Evolutionary conservation across 1,284 basidiomycete genomes (phyloP), one percentile per base, ranked within the genome.

Genomic region (Malassezia japonica): DNA sequence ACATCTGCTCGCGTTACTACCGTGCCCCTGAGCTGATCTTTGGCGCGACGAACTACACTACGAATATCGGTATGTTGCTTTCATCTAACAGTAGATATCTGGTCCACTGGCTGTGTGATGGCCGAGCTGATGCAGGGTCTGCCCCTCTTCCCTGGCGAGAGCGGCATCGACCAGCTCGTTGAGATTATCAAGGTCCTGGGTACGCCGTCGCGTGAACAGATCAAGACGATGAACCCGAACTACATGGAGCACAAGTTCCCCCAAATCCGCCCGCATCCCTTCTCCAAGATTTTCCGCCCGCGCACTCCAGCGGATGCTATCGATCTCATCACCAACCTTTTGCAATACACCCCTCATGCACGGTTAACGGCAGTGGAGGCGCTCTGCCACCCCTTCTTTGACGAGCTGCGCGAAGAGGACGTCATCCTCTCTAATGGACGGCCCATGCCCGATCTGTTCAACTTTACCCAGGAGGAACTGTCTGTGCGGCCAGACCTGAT

Each of bases 171-270:
- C 77, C 92, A 99, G 78, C 76, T 99, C 65, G 92, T 99, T 43
- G 92, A 99, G 78, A 99, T 99, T 71, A 99, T 99, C 84, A 99
- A 99, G 77, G 90, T 99, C 36, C 82, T 99, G 56, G 92, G 92
- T 18, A 99, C 94, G 20, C 92, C 92, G 0, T 92, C 92, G 52
- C 80, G 92, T 64, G 94, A 98, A 74, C 94, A 99, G 77, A 99
- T 99, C 82, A 96, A 96, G 84, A 96, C 94, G 64, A 99, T 99
- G 92, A 99, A 99, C 77, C 92, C 94, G 44, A 75, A 80, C 74
- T 99, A 99, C 78, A 98, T 98, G 94, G 94, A 99, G 75, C 92
- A 99, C 82, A 96, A 96, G 76, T 99, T 99, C 80, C 92, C 92
- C 7, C 92, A 98, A 77, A 99, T 99, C 79, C 92, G 94, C 75